phyloP scores from a whole-genome alignment of 306 rosid genomes.

The Pueraria montana region DNA sequence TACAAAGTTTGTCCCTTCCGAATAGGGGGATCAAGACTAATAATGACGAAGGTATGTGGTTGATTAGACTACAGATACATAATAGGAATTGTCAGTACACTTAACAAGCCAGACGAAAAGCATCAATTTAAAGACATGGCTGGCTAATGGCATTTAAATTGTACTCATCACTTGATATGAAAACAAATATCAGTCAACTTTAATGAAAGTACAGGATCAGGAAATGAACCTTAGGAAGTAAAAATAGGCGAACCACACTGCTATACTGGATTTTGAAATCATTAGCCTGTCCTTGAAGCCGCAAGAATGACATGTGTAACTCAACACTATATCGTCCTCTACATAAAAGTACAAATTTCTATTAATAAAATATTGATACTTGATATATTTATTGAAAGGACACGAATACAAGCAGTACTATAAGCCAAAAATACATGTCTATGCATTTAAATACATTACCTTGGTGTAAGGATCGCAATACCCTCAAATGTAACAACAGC shows the following conservation, averaged over 20 bases:
- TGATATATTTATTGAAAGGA: conserved; percentile 8
- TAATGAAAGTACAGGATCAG: conserved; percentile 33
- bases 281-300: conserved; percentile 98
- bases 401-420: background rate
- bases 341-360: conserved; percentile 47
- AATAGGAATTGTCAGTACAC: conserved; percentile 41
- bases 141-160: background rate
- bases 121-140: conserved; percentile 28
- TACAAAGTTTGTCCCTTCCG: conserved; percentile 99
- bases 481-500: conserved; percentile 98
- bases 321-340: conserved; percentile 99
- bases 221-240: conserved; percentile 92
- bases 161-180: background rate
- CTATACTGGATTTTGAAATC: conserved; percentile 98
- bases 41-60: conserved; percentile 92
- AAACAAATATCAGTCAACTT: background rate
- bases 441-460: conserved; percentile 60
- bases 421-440: conserved; percentile 8
- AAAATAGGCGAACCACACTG: conserved; percentile 94
- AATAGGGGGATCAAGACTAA: conserved; percentile 97
- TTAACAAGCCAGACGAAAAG: conserved; percentile 21
- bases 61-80: conserved; percentile 86
- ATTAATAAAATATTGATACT: conserved; percentile 33
- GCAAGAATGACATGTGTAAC: conserved; percentile 89
- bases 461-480: conserved; percentile 98